These are phyloP conservation scores for Haplosporangium sp. DNA, from an alignment of 371 early-diverging fungal species.

Conservation along the genomic window DNA sequence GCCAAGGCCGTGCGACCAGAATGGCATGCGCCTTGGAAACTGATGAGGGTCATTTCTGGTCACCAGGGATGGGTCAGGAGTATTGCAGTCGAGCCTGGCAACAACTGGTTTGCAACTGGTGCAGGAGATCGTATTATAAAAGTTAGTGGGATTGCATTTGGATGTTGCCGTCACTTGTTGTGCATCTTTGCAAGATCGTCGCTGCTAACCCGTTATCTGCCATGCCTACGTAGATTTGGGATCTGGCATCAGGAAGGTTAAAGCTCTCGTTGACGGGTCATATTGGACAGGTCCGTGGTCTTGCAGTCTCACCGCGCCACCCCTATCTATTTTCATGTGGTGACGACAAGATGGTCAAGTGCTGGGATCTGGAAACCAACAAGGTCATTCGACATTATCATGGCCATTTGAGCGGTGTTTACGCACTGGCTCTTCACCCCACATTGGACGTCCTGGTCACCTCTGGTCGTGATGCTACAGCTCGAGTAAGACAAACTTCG, in stretches of 20 bases:
- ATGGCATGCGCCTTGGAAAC: constrained; percentile 99
- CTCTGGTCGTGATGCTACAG: constrained; percentile 94
- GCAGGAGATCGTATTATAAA: constrained; percentile 97
- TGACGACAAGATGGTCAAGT: constrained; percentile 98
- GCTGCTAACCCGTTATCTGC: too few species aligned
- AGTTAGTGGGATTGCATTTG: constrained; percentile 58
- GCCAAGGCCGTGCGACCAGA: constrained; percentile 74
- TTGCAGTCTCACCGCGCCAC: constrained; percentile 93
- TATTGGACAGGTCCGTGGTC: constrained; percentile 93
- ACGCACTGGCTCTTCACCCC: constrained; percentile 91
- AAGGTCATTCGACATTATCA: constrained; percentile 98
- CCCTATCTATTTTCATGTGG: constrained; percentile 97
- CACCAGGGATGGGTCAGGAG: constrained; percentile 98
- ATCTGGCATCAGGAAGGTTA: constrained; percentile 95
- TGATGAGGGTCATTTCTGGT: constrained; percentile 96
- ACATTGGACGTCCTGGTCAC: constrained; percentile 94
- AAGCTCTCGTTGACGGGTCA: constrained; percentile 97
- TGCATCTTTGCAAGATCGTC: too few species aligned
- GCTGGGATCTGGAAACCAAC: constrained; percentile 98
- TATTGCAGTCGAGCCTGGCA: constrained; percentile 92
- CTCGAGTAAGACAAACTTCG: constrained; percentile 74
- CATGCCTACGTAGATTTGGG: constrained; percentile 93
- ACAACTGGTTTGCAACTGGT: constrained; percentile 98
- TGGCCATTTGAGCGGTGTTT: constrained; percentile 96
- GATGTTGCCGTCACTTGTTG: too few species aligned